phyloP scores from a whole-genome alignment of 768 basidiomycete genomes.

The Mycena maculata region DNA sequence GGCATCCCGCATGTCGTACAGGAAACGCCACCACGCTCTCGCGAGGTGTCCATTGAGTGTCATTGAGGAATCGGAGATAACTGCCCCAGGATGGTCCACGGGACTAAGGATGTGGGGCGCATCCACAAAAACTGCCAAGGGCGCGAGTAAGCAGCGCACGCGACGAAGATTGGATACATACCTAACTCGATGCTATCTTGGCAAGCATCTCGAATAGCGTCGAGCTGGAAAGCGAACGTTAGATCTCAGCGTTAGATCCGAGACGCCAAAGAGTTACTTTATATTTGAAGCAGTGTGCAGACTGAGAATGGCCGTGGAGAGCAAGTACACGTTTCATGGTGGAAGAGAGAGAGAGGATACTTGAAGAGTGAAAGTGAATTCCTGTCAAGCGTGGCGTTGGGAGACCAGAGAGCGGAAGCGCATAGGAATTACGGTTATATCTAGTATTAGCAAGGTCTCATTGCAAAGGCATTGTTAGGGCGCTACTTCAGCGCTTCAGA shows the following conservation, averaged over 20 bases:
- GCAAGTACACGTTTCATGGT: neutral
- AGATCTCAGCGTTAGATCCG: neutral
- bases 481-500: too few species aligned
- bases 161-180: neutral
- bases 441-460: too few species aligned
- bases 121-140: neutral
- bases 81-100: neutral
- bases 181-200: conserved; percentile 1
- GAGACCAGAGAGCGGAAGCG: too few species aligned
- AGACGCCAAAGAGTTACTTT: neutral
- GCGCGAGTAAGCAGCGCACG: neutral
- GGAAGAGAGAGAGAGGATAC: too few species aligned
- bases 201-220: conserved; percentile 2
- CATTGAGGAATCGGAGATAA: neutral
- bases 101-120: conserved; percentile 1
- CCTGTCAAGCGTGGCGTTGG: too few species aligned
- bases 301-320: conserved; percentile 1
- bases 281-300: neutral
- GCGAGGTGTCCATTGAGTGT: neutral
- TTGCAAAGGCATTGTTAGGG: too few species aligned
- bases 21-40: neutral
- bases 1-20: conserved; percentile 1
- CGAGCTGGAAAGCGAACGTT: neutral
- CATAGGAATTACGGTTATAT: too few species aligned
- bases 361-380: too few species aligned